Evolutionary conservation across 805 yeast species (phyloP).

Genomic region (Dipodascus geniculatus): DNA sequence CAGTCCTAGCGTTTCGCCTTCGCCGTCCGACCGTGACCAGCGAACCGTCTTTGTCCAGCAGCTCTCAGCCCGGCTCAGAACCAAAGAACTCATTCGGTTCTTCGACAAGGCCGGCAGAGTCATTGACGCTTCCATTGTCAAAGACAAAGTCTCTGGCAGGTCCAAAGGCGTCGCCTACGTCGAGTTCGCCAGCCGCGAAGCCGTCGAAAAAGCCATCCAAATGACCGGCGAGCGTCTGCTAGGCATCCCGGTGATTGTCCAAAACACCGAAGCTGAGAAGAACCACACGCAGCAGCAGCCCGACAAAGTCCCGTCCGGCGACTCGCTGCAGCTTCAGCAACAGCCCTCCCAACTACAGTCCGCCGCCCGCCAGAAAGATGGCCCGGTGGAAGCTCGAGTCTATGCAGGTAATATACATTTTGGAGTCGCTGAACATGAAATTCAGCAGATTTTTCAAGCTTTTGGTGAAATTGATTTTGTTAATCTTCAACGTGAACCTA

Average conservation of each 20-base stretch:
- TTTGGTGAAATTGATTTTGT: constrained; percentile 73
- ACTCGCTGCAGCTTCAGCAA: too few relatives aligned
- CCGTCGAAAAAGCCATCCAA: constrained; percentile 21
- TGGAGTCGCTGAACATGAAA: constrained; percentile 53
- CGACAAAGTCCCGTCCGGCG: constrained; percentile 1
- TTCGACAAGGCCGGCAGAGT: constrained; percentile 25
- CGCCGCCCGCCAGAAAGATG: constrained; percentile 2
- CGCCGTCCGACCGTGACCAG: constrained; percentile 19
- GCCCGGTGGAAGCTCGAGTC: constrained; percentile 13
- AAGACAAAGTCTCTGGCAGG: constrained; percentile 21
- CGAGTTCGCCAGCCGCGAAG: constrained; percentile 21
- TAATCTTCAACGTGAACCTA: constrained; percentile 75
- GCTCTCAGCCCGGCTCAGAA: constrained; percentile 23
- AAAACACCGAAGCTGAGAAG: constrained; percentile 25
- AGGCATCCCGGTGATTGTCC: constrained; percentile 26
- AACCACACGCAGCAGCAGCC: constrained; percentile 19
- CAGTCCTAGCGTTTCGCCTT: neutral
- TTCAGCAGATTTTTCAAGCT: constrained; percentile 46
- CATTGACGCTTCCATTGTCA: constrained; percentile 25
- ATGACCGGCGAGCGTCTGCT: constrained; percentile 24
- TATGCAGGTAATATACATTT: constrained; percentile 25
- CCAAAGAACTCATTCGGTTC: constrained; percentile 22
- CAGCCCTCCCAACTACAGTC: neutral
- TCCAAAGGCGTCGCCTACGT: constrained; percentile 28
- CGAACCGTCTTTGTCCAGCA: constrained; percentile 28